A percentile compares a stretch with the other conserved stretches of the same genome.
Evolutionary conservation across 805 yeast genomes (phyloP).

Genomic region (Wickerhamiella occidentalis): DNA sequence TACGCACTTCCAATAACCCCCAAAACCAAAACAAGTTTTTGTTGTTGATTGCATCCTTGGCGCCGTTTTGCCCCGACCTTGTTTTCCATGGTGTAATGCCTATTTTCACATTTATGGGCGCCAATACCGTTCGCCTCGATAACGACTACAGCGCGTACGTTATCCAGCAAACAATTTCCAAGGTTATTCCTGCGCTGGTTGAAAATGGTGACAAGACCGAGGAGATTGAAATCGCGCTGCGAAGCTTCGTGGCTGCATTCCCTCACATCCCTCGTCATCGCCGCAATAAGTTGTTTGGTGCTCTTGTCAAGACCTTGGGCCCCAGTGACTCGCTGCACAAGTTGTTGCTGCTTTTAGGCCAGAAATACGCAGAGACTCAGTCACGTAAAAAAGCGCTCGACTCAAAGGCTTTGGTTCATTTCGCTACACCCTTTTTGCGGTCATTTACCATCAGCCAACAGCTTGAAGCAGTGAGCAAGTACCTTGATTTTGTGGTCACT

Average conservation of each 20-base stretch:
- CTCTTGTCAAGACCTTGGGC: constrained; percentile 69
- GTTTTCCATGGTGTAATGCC: constrained; percentile 97
- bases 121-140: constrained; percentile 91
- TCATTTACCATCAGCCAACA: constrained; percentile 56
- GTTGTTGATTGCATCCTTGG: constrained; percentile 75
- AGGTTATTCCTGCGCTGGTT: constrained; percentile 84
- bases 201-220: constrained; percentile 37
- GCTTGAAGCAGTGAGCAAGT: constrained; percentile 23
- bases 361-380: constrained; percentile 44
- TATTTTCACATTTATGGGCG: constrained; percentile 98
- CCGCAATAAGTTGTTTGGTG: constrained; percentile 70
- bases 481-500: constrained; percentile 16
- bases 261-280: constrained; percentile 94
- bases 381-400: constrained; percentile 44
- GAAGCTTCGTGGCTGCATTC: constrained; percentile 89
- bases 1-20: constrained; percentile 79
- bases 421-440: constrained; percentile 55
- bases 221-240: constrained; percentile 71
- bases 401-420: constrained; percentile 55
- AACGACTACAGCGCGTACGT: constrained; percentile 90
- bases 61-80: constrained; percentile 78
- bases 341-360: constrained; percentile 67
- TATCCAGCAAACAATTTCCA: constrained; percentile 78
- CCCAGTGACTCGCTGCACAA: constrained; percentile 53
- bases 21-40: constrained; percentile 86